Evolutionary conservation across 306 rosid species (phyloP).

Genomic region (Corylus americana): DNA sequence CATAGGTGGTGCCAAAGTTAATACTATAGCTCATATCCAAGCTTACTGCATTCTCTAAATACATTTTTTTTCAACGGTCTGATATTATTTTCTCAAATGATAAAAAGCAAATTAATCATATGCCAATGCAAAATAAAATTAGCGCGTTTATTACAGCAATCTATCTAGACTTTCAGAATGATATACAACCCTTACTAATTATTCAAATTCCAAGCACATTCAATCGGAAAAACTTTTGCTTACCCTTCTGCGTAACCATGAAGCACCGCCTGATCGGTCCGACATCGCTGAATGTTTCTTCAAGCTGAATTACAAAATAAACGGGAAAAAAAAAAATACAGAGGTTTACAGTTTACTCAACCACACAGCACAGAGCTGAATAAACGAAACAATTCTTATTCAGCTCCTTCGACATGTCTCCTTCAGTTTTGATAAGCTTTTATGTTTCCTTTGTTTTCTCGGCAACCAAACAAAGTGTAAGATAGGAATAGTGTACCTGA

Average conservation of each 20-base stretch:
- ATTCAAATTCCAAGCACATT: neutral
- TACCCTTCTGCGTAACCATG: slow-evolving; percentile 82
- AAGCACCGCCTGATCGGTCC: slow-evolving; percentile 92
- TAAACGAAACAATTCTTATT: neutral
- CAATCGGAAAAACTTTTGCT: neutral
- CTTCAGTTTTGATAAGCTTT: neutral
- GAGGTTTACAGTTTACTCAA: neutral
- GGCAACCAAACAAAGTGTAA: slow-evolving; percentile 15
- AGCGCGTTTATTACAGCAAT: neutral
- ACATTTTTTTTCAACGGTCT: neutral
- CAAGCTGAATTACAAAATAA: slow-evolving; percentile 51
- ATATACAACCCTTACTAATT: neutral
- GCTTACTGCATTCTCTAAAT: neutral
- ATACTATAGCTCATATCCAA: neutral
- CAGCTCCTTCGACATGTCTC: too few relatives aligned
- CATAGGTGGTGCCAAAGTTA: neutral
- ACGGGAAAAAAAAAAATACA: neutral
- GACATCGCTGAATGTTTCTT: slow-evolving; percentile 77
- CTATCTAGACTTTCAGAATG: neutral
- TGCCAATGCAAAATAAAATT: neutral
- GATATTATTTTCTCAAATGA: neutral
- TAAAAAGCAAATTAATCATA: neutral
- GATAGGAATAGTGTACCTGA: slow-evolving; percentile 46
- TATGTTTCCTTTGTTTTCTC: slow-evolving; percentile 9
- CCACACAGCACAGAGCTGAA: neutral